phyloP scores from a whole-genome alignment of 2,329 filamentous ascomycete genomes.

The Venturia oleaginea region DNA sequence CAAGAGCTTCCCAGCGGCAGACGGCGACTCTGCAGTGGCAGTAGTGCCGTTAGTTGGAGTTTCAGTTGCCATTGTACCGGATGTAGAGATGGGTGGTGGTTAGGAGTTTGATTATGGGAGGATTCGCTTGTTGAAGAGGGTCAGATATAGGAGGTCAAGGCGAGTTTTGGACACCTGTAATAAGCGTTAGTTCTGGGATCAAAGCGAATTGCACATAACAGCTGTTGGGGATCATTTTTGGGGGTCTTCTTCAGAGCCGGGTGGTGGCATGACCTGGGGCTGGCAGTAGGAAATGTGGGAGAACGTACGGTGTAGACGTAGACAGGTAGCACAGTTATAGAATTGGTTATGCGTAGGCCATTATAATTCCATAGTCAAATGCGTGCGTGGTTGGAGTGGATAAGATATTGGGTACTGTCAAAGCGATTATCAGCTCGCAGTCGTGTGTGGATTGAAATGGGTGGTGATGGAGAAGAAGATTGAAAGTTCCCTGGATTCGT shows the following conservation, averaged over 20 bases:
- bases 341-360: not conserved
- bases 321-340: not conserved
- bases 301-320: slow-evolving; percentile 5
- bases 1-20: slow-evolving; percentile 13
- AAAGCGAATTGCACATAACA: not conserved
- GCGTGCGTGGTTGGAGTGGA: not conserved
- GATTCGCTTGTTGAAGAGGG: not conserved
- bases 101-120: not conserved
- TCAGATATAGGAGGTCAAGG: not conserved
- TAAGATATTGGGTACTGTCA: not conserved
- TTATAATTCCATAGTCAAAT: slow-evolving; percentile 6
- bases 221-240: not conserved
- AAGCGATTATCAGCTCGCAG: not conserved
- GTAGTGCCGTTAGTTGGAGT: not conserved
- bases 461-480: not conserved
- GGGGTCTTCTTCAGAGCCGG: not conserved
- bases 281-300: not conserved
- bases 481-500: no score
- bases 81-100: not conserved
- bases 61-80: slow-evolving; percentile 7
- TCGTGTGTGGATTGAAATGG: not conserved
- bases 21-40: slow-evolving; percentile 4
- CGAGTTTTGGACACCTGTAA: slow-evolving; percentile 3
- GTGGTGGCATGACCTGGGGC: not conserved
- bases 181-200: not conserved